These are phyloP conservation scores for Entamoeba histolytica DNA, from an alignment of 208 protist genomes.

Conservation along the genomic window DNA sequence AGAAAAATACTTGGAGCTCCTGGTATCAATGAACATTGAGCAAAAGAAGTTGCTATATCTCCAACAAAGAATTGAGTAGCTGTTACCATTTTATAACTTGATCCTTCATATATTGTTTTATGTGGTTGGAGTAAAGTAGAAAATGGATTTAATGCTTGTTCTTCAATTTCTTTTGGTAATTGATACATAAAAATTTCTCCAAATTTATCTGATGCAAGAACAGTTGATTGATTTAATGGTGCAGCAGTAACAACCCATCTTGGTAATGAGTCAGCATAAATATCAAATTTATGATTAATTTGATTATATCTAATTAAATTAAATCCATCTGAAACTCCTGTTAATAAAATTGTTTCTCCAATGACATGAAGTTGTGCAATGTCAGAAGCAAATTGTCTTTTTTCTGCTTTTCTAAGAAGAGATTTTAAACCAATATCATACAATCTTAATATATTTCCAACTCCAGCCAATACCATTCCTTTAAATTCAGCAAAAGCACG, in stretches of 20 bases:
- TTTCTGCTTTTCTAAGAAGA: neutral
- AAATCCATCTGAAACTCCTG: neutral
- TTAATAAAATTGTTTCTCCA: neutral
- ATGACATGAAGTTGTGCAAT: neutral
- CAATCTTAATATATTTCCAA: neutral
- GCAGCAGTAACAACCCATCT: neutral
- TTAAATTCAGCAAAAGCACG: neutral
- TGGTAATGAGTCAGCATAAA: neutral
- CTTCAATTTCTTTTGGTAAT: neutral
- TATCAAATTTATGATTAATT: neutral
- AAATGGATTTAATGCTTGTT: neutral
- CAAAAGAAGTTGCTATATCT: neutral
- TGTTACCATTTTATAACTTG: neutral
- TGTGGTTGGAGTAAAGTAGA: neutral
- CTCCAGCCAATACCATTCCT: neutral
- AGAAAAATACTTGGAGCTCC: neutral
- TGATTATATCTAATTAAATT: neutral
- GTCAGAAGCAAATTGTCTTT: neutral
- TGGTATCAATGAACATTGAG: neutral
- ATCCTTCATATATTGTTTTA: neutral
- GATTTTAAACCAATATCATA: neutral
- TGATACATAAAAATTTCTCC: neutral
- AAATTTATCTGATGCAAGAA: neutral
- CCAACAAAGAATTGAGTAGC: neutral
- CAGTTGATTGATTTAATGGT: neutral